Base-by-base conservation (phyloP, 129 eudicot genomes). In the Lactuca saligna region DNA sequence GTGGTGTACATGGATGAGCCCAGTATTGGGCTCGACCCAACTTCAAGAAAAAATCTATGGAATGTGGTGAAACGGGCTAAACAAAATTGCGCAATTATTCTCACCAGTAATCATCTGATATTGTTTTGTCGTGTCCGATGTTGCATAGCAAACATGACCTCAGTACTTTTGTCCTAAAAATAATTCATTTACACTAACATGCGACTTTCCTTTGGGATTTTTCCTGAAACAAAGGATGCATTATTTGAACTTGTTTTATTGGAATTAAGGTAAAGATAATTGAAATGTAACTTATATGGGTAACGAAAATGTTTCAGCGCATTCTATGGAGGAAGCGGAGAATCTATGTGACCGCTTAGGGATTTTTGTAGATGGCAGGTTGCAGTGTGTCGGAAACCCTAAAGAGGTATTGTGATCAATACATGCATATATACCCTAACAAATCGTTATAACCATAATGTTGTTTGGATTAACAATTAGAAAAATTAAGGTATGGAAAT, bases 321-420 rank as follows among this genome's bases (percentile, higher is more conserved):
- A 92, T 82, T 86, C 95, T 14, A 92, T 92, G 98, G 98, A 92
- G 79, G 98, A 92, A 78, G 96, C 98, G 1, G 98, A 92, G 82
- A 95, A 85, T 81, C 78, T 92, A 37, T 92, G 98, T 72, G 98
- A 92, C 54, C 78, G 98, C 35, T 68, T 92, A 44, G 98, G 98
- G 57, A 86, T 88, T 53, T 92, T 92, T 42, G 98, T 92, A 16
- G 98, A 86, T 81, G 98, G 98, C 61, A 82, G 86, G 78, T 74
- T 88, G 84, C 95, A 86, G 80, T 92, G 98, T 68, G 64, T 92
- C 59, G 98, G 91, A 69, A 81, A 92, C 72, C 83, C 96, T 66
- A 92, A 84, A 81, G 98, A 92, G 98, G 96, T 92, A 84, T 32
- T n/a, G 17, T 4, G 5, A n/a, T 25, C 29, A 25, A 25, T 25